These are phyloP conservation scores for Harringtonia aguacate DNA, from an alignment of 2,329 filamentous ascomycete species.

Conservation along the genomic window DNA sequence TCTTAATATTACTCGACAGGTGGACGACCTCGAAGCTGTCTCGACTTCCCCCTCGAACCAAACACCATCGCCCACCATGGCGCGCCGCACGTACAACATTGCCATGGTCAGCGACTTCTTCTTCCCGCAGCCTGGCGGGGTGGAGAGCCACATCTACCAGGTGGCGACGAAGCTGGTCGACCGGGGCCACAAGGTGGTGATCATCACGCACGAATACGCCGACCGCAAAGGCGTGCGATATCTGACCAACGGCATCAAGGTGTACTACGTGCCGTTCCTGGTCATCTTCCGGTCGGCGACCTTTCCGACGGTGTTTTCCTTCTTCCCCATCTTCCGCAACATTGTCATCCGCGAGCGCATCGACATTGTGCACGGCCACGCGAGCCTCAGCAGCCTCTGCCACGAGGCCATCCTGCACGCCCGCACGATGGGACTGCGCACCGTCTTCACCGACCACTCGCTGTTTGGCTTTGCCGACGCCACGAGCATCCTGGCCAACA, in stretches of 20 bases:
- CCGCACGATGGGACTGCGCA: slow-evolving; percentile 88
- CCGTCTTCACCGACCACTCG: slow-evolving; percentile 95
- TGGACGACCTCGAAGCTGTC: neutral
- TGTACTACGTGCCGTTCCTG: slow-evolving; percentile 94
- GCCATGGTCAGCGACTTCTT: slow-evolving; percentile 99
- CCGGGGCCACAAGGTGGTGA: slow-evolving; percentile 93
- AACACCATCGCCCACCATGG: slow-evolving; percentile 24
- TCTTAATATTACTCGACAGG: neutral
- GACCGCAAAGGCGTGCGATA: slow-evolving; percentile 88
- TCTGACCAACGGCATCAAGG: slow-evolving; percentile 93
- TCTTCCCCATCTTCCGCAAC: slow-evolving; percentile 95
- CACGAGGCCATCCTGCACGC: slow-evolving; percentile 93
- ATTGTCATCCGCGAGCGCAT: slow-evolving; percentile 92
- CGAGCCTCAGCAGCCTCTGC: slow-evolving; percentile 82
- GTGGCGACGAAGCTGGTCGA: slow-evolving; percentile 93
- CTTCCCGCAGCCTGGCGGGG: slow-evolving; percentile 91
- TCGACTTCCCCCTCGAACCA: neutral
- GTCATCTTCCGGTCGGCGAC: slow-evolving; percentile 90
- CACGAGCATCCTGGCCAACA: slow-evolving; percentile 91
- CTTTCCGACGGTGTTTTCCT: slow-evolving; percentile 95
- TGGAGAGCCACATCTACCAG: slow-evolving; percentile 98
- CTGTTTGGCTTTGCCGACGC: slow-evolving; percentile 96
- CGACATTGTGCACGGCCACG: slow-evolving; percentile 97
- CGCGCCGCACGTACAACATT: slow-evolving; percentile 53
- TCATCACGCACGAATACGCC: slow-evolving; percentile 92